phyloP scores from a whole-genome alignment of 164 flowering plant species.

The Macadamia tetraphylla region DNA sequence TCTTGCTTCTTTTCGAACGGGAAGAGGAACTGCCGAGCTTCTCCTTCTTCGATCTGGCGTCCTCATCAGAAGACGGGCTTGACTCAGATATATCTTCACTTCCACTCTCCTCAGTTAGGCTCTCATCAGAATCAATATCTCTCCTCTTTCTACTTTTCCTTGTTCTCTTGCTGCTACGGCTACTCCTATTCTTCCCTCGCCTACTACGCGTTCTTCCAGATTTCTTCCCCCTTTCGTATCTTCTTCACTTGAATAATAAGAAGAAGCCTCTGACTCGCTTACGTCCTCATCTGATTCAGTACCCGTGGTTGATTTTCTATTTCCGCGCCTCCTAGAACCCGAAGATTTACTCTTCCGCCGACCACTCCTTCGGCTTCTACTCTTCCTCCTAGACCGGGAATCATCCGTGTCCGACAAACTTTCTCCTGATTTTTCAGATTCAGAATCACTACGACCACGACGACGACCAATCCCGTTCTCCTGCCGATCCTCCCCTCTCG shows the following conservation, averaged over 20 bases:
- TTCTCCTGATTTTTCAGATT: neutral
- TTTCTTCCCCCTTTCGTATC: conserved; percentile 12
- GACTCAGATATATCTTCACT: conserved; percentile 29
- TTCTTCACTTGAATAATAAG: conserved; percentile 15
- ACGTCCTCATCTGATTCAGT: conserved; percentile 30
- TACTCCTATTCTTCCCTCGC: conserved; percentile 10
- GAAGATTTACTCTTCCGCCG: conserved; percentile 30
- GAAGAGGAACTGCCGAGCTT: conserved; percentile 16
- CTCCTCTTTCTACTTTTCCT: conserved; percentile 19
- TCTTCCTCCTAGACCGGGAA: conserved; percentile 26
- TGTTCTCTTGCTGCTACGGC: conserved; percentile 23
- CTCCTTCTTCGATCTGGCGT: conserved; percentile 16
- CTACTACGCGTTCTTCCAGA: conserved; percentile 20
- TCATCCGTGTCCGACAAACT: conserved; percentile 22
- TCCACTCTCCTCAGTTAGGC: conserved; percentile 29
- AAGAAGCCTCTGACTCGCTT: conserved; percentile 21
- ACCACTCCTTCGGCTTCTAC: conserved; percentile 7
- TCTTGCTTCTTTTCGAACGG: conserved; percentile 24
- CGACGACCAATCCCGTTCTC: conserved; percentile 2
- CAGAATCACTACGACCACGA: neutral
- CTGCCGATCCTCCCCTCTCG: neutral
- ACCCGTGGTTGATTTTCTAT: conserved; percentile 25
- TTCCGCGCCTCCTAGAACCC: conserved; percentile 26
- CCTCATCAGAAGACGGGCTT: conserved; percentile 16
- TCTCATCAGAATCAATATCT: conserved; percentile 34